Base-by-base conservation (phyloP, 352 stramenopile genomes). In the Phytopythium boreale region DNA sequence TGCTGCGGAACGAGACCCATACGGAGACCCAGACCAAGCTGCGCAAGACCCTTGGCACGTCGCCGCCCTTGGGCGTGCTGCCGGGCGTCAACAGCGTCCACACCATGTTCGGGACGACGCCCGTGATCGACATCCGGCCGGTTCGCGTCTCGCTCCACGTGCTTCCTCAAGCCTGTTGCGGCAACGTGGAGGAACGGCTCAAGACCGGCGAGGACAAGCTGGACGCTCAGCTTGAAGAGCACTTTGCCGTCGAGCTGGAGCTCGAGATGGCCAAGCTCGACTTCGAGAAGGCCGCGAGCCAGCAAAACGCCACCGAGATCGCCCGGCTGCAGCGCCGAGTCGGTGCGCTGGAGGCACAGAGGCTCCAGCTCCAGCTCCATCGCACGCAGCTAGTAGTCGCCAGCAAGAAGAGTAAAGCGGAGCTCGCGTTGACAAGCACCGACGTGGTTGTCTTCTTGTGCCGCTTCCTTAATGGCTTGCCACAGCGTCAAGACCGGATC, bases 41-140 rank as follows among this genome's bases (percentile, higher is more conserved):
- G 17, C 73, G 78, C 31, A 64, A 50, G 0, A 56, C 72, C 14
- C 56, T 87, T 0, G 74, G 69, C 2, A 69, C 3, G 6, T 80
- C 75, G 0, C 26, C 56, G 11, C 55, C 58, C 11, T 63, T 87
- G 5, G 62, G 66, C 17, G 75, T 87, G 0, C 57, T 81, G 6
- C 75, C 76, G 24, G 75, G 69, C 5, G 24, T 74, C 12, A 87
- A 87, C 53, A 72, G 78, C 39, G 71, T 80, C n/a, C 74, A 87
- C 64, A 87, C 78, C 0, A 72, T 72, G 14, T 84, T 87, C 55
- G 78, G 75, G 5, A 82, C 78, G 19, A 87, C 78, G 20, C 71
- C 78, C 2, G 52, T 87, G 22, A 71, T 87, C 19, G 78, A 84
- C 41, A 68, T 87, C 14, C 78, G 80, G 59, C 59, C 75, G 7